Evolutionary conservation across 2,329 filamentous ascomycete genomes (phyloP).

Genomic region (Dactylellina leptospora): DNA sequence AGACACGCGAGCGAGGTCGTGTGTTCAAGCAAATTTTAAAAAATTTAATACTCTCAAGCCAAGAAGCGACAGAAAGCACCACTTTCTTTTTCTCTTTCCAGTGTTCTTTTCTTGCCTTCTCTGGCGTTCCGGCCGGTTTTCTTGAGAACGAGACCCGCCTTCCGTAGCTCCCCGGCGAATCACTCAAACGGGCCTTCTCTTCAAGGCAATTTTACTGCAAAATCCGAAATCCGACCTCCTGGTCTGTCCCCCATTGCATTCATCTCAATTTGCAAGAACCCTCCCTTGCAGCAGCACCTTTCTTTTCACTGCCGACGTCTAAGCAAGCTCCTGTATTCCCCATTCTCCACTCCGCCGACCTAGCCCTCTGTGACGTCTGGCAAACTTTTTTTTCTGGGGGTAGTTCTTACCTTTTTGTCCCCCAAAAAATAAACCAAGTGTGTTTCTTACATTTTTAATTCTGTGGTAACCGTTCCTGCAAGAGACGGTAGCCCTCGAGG

Average conservation of each 20-base stretch:
- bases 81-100: no score
- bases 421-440: conserved; percentile 11
- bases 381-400: conserved; percentile 20
- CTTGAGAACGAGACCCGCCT: conserved; percentile 41
- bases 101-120: no score
- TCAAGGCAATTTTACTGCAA: conserved; percentile 37
- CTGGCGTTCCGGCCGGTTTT: conserved; percentile 21
- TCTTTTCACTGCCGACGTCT: conserved; percentile 29
- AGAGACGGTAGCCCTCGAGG: conserved; percentile 7
- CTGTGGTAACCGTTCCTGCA: conserved; percentile 3
- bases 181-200: conserved; percentile 45
- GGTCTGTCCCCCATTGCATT: not conserved
- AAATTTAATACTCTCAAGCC: no score
- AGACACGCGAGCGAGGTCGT: not conserved
- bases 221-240: conserved; percentile 19
- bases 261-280: not conserved
- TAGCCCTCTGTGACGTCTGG: conserved; percentile 42
- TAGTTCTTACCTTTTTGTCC: conserved; percentile 6
- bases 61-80: not conserved
- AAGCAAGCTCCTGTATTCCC: conserved; percentile 3
- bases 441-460: conserved; percentile 3
- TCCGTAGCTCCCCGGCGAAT: conserved; percentile 50
- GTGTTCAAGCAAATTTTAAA: no score
- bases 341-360: conserved; percentile 29
- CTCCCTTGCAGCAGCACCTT: conserved; percentile 23